Evolutionary conservation across 306 rosid species (phyloP).

Genomic region (Prosopis cineraria): DNA sequence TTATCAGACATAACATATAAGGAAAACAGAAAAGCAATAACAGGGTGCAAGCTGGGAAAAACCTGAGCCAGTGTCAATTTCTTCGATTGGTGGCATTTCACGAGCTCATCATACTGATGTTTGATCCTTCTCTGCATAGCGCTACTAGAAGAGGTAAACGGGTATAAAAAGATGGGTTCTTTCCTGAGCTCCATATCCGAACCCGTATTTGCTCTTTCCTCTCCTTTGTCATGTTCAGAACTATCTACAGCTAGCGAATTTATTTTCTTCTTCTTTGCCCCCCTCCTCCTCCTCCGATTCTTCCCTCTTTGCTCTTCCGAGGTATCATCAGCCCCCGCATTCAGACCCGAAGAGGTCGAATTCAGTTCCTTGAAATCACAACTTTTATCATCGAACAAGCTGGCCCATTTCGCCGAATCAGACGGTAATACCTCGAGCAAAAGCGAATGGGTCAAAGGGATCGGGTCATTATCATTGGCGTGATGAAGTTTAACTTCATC

Average conservation of each 20-base stretch:
- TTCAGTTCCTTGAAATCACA: slow-evolving; percentile 28
- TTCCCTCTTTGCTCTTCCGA: slow-evolving; percentile 43
- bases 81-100: slow-evolving; percentile 61
- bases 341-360: slow-evolving; percentile 22
- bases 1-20: not conserved
- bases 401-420: slow-evolving; percentile 60
- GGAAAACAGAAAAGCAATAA: not conserved
- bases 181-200: slow-evolving; percentile 38
- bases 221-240: not conserved
- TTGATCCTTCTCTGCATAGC: slow-evolving; percentile 80
- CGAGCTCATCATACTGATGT: slow-evolving; percentile 73
- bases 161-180: slow-evolving; percentile 57
- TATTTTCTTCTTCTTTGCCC: slow-evolving; percentile 60
- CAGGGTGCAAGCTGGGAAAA: not conserved
- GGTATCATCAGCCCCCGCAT: slow-evolving; percentile 23
- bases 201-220: slow-evolving; percentile 34
- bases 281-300: slow-evolving; percentile 75
- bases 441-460: slow-evolving; percentile 47
- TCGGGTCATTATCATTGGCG: slow-evolving; percentile 31
- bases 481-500: not conserved
- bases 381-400: slow-evolving; percentile 36
- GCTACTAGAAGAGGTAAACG: slow-evolving; percentile 75
- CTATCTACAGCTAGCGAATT: slow-evolving; percentile 39
- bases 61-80: slow-evolving; percentile 77
- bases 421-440: slow-evolving; percentile 48